Conservation (phyloP, 805 yeast species). For the Ogataea glucozyma region DNA sequence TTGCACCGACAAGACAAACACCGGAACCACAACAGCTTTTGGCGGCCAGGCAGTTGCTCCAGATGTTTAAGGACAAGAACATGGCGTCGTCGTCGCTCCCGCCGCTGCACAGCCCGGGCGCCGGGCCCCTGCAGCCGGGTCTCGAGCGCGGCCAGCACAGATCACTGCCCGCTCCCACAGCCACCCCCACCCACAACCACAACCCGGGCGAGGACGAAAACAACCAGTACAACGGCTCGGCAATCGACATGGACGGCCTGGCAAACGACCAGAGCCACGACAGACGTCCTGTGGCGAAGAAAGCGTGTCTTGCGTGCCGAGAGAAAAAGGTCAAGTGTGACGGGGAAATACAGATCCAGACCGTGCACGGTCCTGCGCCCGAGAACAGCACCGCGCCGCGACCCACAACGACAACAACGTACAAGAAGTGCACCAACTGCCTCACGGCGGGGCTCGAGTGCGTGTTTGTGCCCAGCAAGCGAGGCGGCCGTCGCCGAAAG, state of each 20-base stretch:
- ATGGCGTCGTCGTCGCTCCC: slow-evolving; percentile 2
- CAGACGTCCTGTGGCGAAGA: slow-evolving; percentile 53
- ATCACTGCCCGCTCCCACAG: neutral
- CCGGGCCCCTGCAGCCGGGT: neutral
- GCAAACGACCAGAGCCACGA: slow-evolving; percentile 13
- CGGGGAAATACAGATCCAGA: slow-evolving; percentile 45
- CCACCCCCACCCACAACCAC: neutral
- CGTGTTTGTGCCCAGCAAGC: slow-evolving; percentile 54
- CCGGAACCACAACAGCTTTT: no score
- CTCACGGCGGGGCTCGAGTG: slow-evolving; percentile 46
- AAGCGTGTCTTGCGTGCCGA: slow-evolving; percentile 65
- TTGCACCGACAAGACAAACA: no score
- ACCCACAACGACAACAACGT: slow-evolving; percentile 21
- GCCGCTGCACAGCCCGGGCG: slow-evolving; percentile 2
- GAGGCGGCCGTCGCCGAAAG: slow-evolving; percentile 57
- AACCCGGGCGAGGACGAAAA: neutral
- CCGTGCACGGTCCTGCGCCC: slow-evolving; percentile 14
- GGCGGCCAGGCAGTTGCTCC: slow-evolving; percentile 1
- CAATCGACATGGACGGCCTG: slow-evolving; percentile 1
- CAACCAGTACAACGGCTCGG: neutral
- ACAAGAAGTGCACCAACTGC: slow-evolving; percentile 52
- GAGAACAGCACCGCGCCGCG: slow-evolving; percentile 1
- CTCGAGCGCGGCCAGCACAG: slow-evolving; percentile 1
- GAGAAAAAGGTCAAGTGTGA: slow-evolving; percentile 68
- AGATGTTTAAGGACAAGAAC: slow-evolving; percentile 3